Base-by-base conservation (phyloP, 768 basidiomycete genomes). In the Leucosporidium scottii region DNA sequence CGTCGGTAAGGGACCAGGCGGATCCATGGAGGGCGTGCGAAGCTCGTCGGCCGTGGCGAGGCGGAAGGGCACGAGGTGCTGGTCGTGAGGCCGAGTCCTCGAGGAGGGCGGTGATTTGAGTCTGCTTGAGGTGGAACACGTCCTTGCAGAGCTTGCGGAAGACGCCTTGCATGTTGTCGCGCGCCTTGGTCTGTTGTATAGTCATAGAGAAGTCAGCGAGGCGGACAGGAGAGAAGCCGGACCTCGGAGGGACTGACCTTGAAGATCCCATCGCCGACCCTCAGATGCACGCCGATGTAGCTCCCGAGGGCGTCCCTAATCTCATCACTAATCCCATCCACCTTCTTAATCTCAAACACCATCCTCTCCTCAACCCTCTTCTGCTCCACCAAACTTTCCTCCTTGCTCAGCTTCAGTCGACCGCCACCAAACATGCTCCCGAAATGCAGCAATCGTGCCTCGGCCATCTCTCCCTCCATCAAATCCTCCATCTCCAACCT, bases 371-470 rank as follows among this genome's bases (percentile, higher is more conserved):
- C 36, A 9, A 4, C 5, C 39, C 21, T 17, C 20, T 65, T 62
- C n/a, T 53, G 27, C 51, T n/a, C 27, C 51, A 27, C 51, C 51
- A n/a, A n/a, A 21, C 17, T 23, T 51, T 47, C 70, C 31, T 47
- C 47, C 20, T 34, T 34, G 23, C 20, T n/a, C 15, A 71, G 25
- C 28, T 50, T 55, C 21, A 71, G 48, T 57, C 66, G 48, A 4
- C 58, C 28, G 17, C 64, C 50, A 9, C 60, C 56, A 59, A 71
- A 71, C 13, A 71, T n/a, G 47, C 64, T 65, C 6, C 66, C 66
- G n/a, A 71, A 71, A 25, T 30, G 60, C 28, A 71, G 53, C 4
- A 71, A 53, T 5, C 64, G 44, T 21, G 34, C 48, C 17, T 27
- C 27, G 53, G 1, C 48, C 44, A 65, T 18, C 47, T 56, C 23